These are phyloP conservation scores for Euphorbia peplus DNA, from an alignment of 345 rosid genomes.

Conservation along the genomic window DNA sequence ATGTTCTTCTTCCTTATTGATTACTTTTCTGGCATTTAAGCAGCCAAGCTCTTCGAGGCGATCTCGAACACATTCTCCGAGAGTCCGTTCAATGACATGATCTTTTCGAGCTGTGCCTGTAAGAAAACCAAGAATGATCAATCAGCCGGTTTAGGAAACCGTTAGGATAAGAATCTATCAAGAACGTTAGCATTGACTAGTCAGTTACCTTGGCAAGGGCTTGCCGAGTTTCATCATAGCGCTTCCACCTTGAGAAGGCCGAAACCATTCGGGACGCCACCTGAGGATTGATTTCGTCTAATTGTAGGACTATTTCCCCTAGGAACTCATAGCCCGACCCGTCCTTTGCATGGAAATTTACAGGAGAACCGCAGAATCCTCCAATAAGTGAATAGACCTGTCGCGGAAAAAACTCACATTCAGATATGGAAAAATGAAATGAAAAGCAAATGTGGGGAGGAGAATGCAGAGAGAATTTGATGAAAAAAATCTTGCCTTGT, in stretches of 20 bases:
- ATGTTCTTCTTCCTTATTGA: neutral
- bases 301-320: constrained; percentile 82
- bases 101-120: constrained; percentile 96
- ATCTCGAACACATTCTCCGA: constrained; percentile 96
- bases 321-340: constrained; percentile 93
- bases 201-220: constrained; percentile 84
- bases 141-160: neutral
- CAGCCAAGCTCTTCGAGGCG: constrained; percentile 88
- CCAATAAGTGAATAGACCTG: constrained; percentile 86
- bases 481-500: constrained; percentile 60
- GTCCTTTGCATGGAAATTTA: constrained; percentile 94
- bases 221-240: constrained; percentile 81
- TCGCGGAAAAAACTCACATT: constrained; percentile 4
- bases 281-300: constrained; percentile 93
- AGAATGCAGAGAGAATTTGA: neutral
- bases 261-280: constrained; percentile 97
- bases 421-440: neutral
- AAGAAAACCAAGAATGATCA: neutral
- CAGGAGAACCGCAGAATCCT: constrained; percentile 78
- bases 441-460: neutral
- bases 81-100: constrained; percentile 78
- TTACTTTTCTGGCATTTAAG: constrained; percentile 24
- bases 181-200: neutral
- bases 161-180: neutral
- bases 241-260: constrained; percentile 97